Evolutionary conservation across 768 basidiomycete species (phyloP), one percentile per base, ranked within the genome.

Genomic region (Naganishia vishniacii): DNA sequence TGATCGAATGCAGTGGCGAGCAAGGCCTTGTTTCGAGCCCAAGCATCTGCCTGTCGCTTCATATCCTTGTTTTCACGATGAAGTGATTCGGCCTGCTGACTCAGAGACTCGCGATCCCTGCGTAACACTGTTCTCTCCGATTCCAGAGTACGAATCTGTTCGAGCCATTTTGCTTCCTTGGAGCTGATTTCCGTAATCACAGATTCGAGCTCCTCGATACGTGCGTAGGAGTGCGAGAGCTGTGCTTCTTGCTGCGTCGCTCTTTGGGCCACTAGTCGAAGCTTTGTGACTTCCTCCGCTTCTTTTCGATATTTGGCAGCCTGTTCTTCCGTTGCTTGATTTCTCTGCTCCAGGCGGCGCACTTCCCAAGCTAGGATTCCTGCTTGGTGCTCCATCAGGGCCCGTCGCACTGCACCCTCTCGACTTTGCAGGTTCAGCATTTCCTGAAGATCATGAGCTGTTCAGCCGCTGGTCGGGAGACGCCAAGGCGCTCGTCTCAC

Each of bases 281-380:
- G 46, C 15, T 40, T 28, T 28, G 37, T 53, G 40, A 47, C 41
- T 13, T 66, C 59, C 29, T 62, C 49, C 6, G 59, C 65, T 37
- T 59, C 60, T 23, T 63, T 61, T 48, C 29, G 53, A 31, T 25
- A 51, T 48, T 11, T 41, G 9, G 40, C 20, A 23, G 63, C 63
- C 37, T 47, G n/a, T 29, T 37, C 56, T 62, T 62, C 56, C 12
- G 58, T 59, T 15, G 29, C 15, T 48, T 48, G 58, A 20, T 47
- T 46, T 9, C 16, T 29, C 23, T 18, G 12, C 58, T 74, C 73
- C 5, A 78, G 62, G 23, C 77, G 68, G 16, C 73, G 68, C 7
- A 77, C 72, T 65, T 78, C 78, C 76, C 78, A 77, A 4, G 76
- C 74, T 69, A 78, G 72, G 13, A 72, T 72, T 11, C 75, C 72